A percentile compares a stretch with the other conserved stretches of the same genome.
Evolutionary conservation across 78 protist species (phyloP).

Genomic region (Chrysochromulina tobinii): DNA sequence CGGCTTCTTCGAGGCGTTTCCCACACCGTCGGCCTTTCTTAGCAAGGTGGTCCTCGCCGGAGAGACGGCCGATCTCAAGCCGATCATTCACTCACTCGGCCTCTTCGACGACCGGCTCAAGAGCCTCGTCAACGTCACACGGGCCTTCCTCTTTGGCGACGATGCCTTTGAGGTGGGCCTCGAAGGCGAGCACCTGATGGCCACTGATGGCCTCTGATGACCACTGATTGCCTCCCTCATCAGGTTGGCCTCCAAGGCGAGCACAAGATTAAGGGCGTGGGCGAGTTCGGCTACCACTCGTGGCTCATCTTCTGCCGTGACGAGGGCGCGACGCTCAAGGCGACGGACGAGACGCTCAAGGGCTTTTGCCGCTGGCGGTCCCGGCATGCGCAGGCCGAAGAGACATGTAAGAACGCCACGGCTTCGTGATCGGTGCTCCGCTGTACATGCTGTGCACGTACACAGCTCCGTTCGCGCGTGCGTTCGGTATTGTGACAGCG

Average conservation of each 20-base stretch:
- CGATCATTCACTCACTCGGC: background rate
- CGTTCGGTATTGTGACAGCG: too few relatives aligned
- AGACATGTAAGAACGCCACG: too few relatives aligned
- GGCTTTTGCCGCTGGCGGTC: background rate
- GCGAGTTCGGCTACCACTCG: background rate
- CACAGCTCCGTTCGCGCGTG: too few relatives aligned
- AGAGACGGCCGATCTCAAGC: background rate
- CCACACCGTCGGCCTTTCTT: background rate
- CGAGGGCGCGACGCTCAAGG: background rate
- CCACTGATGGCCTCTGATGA: too few relatives aligned
- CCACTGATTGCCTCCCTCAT: too few relatives aligned
- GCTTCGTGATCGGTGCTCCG: too few relatives aligned
- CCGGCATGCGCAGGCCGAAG: too few relatives aligned
- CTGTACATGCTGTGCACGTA: too few relatives aligned
- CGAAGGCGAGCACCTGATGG: too few relatives aligned
- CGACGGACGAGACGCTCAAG: background rate
- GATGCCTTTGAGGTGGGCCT: background rate
- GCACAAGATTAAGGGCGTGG: background rate
- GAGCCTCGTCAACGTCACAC: background rate
- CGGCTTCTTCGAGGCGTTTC: background rate
- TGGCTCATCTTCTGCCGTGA: background rate
- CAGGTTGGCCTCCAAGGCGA: too few relatives aligned
- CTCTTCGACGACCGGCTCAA: background rate
- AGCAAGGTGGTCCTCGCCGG: background rate
- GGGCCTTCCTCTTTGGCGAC: background rate